phyloP scores from a whole-genome alignment of 2,329 filamentous ascomycete genomes.

The Mycosphaerelloides madeirae region DNA sequence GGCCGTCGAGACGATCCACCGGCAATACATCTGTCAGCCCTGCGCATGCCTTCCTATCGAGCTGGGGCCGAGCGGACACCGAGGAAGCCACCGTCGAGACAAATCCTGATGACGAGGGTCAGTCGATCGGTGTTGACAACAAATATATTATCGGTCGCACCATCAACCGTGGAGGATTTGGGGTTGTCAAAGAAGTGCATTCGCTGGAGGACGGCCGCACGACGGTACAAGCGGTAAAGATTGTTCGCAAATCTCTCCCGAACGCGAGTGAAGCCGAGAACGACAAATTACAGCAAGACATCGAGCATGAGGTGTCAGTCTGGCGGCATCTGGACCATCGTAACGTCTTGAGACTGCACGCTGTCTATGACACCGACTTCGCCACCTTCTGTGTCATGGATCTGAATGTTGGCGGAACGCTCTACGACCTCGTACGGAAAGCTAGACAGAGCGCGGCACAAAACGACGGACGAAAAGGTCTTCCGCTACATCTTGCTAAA shows the following conservation, averaged over 20 bases:
- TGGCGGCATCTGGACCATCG: slow-evolving; percentile 62
- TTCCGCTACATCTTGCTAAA: slow-evolving; percentile 50
- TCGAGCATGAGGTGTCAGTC: slow-evolving; percentile 64
- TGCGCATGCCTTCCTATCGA: slow-evolving; percentile 29
- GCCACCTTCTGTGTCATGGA: slow-evolving; percentile 67
- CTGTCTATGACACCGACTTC: slow-evolving; percentile 62
- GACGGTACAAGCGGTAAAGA: slow-evolving; percentile 60
- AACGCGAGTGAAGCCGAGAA: slow-evolving; percentile 57
- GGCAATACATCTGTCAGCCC: slow-evolving; percentile 28
- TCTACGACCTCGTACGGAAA: slow-evolving; percentile 58
- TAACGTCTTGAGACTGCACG: slow-evolving; percentile 58
- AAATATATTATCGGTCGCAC: slow-evolving; percentile 65
- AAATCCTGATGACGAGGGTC: slow-evolving; percentile 62
- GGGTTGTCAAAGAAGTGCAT: slow-evolving; percentile 61
- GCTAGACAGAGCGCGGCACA: slow-evolving; percentile 38
- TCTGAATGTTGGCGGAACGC: slow-evolving; percentile 58
- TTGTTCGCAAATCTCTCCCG: slow-evolving; percentile 57
- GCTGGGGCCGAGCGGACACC: slow-evolving; percentile 24
- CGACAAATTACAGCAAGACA: slow-evolving; percentile 61
- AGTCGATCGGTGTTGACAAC: slow-evolving; percentile 56
- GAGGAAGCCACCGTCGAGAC: slow-evolving; percentile 28
- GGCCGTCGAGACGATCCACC: slow-evolving; percentile 26
- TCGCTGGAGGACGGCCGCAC: slow-evolving; percentile 53
- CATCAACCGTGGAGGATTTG: slow-evolving; percentile 63
- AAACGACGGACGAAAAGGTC: slow-evolving; percentile 33